These are phyloP conservation scores for Cucumis sativus DNA, from an alignment of 306 rosid genomes.

Conservation along the genomic window Cucumber_9930_V3 NC_026657.2:1041001-1041500, in stretches of 20 bases:
- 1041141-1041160: not conserved
- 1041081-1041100: not conserved
- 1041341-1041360: conserved; percentile 37
- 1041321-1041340: not conserved
- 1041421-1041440: conserved; percentile 29
- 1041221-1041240: not conserved
- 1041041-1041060: not conserved
- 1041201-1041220: not conserved
- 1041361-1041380: conserved; percentile 36
- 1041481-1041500: conserved; percentile 18
- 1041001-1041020: not conserved
- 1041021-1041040: not conserved
- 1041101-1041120: not conserved
- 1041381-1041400: conserved; percentile 66
- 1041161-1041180: not conserved
- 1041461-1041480: conserved; percentile 25
- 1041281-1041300: not conserved
- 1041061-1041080: not conserved
- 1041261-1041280: not conserved
- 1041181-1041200: not conserved
- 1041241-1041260: not conserved
- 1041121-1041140: not conserved
- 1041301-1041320: not conserved
- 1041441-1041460: conserved; percentile 18
- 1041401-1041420: conserved; percentile 49